Percentiles rank a stretch among this genome's conserved stretches.
phyloP scores from a whole-genome alignment of 2,329 filamentous ascomycete genomes.

The Penicillium vulpinum region DNA sequence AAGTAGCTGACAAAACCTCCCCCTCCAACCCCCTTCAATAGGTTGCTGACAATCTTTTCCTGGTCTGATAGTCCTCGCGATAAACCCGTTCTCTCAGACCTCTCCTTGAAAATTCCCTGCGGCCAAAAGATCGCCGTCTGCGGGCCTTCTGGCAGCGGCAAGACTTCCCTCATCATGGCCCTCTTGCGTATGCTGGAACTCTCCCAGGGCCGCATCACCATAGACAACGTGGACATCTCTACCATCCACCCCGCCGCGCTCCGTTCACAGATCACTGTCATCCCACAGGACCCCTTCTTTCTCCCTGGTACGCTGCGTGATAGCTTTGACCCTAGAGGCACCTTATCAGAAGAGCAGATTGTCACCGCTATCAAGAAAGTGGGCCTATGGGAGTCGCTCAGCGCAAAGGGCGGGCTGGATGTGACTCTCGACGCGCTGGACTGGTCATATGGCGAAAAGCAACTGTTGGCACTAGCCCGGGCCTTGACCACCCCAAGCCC shows the following conservation, averaged over 20 bases:
- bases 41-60: too few relatives aligned
- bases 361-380: constrained; percentile 49
- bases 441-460: constrained; percentile 52
- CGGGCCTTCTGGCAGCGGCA: too few relatives aligned
- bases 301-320: constrained; percentile 44
- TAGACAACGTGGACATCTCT: constrained; percentile 22
- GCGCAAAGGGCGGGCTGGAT: constrained; percentile 42
- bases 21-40: too few relatives aligned
- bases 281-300: constrained; percentile 28
- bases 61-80: too few relatives aligned
- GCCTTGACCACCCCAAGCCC: constrained; percentile 41
- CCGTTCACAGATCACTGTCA: constrained; percentile 18
- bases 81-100: too few relatives aligned
- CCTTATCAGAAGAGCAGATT: constrained; percentile 40
- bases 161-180: constrained; percentile 8
- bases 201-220: constrained; percentile 21
- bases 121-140: too few relatives aligned
- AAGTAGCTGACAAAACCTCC: too few relatives aligned
- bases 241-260: constrained; percentile 14
- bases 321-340: constrained; percentile 34
- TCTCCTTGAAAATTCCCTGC: too few relatives aligned
- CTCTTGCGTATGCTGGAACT: constrained; percentile 30
- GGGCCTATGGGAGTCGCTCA: constrained; percentile 45
- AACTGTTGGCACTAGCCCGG: constrained; percentile 53
- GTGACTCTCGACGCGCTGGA: constrained; percentile 33